Base-by-base conservation (phyloP, 2,329 filamentous ascomycete genomes). In the Aspergillus thermomutatus region DNA sequence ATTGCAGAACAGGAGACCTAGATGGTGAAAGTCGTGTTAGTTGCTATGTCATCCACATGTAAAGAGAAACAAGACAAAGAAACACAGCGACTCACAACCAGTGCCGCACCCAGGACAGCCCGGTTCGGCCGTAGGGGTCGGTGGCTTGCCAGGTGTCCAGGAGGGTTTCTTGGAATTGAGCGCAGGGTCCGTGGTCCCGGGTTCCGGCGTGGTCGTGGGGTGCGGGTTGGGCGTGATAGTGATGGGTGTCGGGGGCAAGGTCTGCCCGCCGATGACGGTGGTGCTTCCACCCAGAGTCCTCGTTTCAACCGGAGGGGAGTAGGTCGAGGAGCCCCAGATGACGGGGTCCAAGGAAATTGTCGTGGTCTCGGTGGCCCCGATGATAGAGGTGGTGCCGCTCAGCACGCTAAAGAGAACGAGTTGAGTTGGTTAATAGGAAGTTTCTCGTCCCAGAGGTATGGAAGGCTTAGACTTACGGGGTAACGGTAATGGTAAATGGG, bases 311-410 rank as follows among this genome's bases (percentile, higher is more conserved):
- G 50, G 26, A 19, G 37, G 37, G 37, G n/a, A 43, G 11, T 43
- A 52, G 11, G 50, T 52, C 7, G 50, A 25, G 19, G 23, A 17
- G 34, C 19, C 17, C 50, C 37, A 52, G 23, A 52, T 41, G 21
- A 52, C 21, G 17, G 37, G 34, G 25, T 41, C 37, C 14, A 17
- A 17, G 8, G 34, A 43, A 8, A 43, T 27, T 14, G 50, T 52
- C n/a, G 50, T 52, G 19, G 50, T 52, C 27, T 28, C 27, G 9
- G 50, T 52, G 5, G 50, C 31, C 14, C 23, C 19, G 31, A 43
- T 43, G 49, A 51, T 51, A 11, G 49, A 51, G 19, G 49, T 51
- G 26, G 49, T 51, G n/a, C 49, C 49, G 14, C 28, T 34, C 19
- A 31, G 10, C 2, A 51, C 49, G 8, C 49, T 51, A 3, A 28